These are phyloP conservation scores for Barnettozyma sp. DNA, from an alignment of 805 yeast genomes.

Conservation along the genomic window DNA sequence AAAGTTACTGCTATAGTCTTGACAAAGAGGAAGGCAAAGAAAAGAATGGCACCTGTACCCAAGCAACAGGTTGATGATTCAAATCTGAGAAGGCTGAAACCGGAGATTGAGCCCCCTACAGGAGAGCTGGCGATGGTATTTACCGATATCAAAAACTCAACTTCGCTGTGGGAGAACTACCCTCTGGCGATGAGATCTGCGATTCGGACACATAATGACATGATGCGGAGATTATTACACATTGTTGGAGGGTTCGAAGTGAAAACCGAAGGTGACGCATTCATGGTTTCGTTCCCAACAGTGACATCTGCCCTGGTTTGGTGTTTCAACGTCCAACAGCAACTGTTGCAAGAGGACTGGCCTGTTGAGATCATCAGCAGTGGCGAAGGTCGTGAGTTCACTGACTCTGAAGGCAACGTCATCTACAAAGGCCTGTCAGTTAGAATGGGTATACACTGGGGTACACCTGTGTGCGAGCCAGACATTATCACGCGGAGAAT, in stretches of 20 bases:
- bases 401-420: slow-evolving; percentile 49
- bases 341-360: slow-evolving; percentile 84
- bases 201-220: slow-evolving; percentile 84
- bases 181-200: slow-evolving; percentile 96
- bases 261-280: slow-evolving; percentile 98
- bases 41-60: slow-evolving; percentile 29
- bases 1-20: slow-evolving; percentile 77
- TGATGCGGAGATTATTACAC: slow-evolving; percentile 90
- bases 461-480: slow-evolving; percentile 90
- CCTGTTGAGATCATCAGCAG: slow-evolving; percentile 84
- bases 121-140: slow-evolving; percentile 94
- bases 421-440: slow-evolving; percentile 88
- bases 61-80: slow-evolving; percentile 66
- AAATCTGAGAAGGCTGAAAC: slow-evolving; percentile 71
- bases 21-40: slow-evolving; percentile 47
- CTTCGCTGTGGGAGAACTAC: slow-evolving; percentile 85
- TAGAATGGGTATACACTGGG: slow-evolving; percentile 99
- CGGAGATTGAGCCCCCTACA: slow-evolving; percentile 89
- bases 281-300: slow-evolving; percentile 94
- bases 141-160: slow-evolving; percentile 94
- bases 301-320: slow-evolving; percentile 85
- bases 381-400: slow-evolving; percentile 75
- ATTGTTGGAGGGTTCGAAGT: slow-evolving; percentile 97
- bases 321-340: slow-evolving; percentile 91
- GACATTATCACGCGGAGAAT: slow-evolving; percentile 93